Evolutionary conservation across 169 alveolate species (phyloP), one percentile per base, ranked within the genome.

Genomic region (Eimeria falciformis): DNA sequence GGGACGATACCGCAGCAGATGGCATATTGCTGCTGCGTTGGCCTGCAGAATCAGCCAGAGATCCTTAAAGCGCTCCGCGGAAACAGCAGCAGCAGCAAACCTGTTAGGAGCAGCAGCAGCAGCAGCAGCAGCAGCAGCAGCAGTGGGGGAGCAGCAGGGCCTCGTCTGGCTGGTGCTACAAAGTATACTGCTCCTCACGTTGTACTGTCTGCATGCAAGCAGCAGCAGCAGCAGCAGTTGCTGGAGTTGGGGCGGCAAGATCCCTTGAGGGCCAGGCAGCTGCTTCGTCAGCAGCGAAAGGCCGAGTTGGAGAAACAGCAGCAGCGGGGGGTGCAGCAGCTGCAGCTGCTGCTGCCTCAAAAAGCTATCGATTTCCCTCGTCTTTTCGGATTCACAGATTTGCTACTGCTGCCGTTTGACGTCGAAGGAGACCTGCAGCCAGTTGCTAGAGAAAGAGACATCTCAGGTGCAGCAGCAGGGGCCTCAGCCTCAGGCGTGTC

Each of bases 331-430:
- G 73, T 21, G 9, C 81, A 71, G 45, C 82, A 47, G 12, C 40
- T 65, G 62, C 66, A 43, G 12, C 50, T 84, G 21, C 45, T 84
- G 45, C 79, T 29, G 55, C 84, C 55, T 12, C 65, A 23, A 47
- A 43, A 53, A 43, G 21, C 21, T 21, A 37, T 84, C 18, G 46
- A 84, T 66, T 84, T 62, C 47, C 81, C 69, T 21, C 79, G 91
- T 14, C 91, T 84, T 82, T 84, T 84, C 46, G 62, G 56, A n/a
- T 65, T 40, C 50, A 46, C 81, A 27, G 40, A 56, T 17, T 53
- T 84, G 47, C 62, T 71, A 6, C 82, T 84, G 53, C 65, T 46
- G n/a, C 91, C 91, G 46, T 62, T 84, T 58, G 91, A 84, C n/a
- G 43, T 82, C 37, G 90, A 82, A n/a, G 90, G 84, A 17, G 84